Evolutionary conservation across 2,329 filamentous ascomycete species (phyloP), one percentile per base, ranked within the genome.

Genomic region (Colletotrichum chrysophilum): DNA sequence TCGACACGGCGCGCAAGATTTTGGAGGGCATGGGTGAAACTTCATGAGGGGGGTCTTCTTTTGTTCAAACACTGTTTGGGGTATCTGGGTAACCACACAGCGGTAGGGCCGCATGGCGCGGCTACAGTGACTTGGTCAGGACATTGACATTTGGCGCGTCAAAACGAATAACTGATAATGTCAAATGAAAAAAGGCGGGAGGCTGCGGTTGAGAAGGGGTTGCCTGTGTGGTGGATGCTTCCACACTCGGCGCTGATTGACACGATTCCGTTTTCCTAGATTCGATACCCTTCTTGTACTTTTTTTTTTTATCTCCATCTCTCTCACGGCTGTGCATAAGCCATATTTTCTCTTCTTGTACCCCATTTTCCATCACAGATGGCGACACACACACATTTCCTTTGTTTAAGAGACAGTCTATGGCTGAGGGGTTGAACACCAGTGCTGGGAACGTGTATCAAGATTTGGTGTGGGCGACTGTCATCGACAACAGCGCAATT

Each of bases 1-100:
- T 98, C 66, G 95, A 97, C 78, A 91, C 92, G 68, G 96, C 95
- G 7, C 91, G 93, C 75, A 89, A 91, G 68, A 90, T 95, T 5
- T 87, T 98, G 34, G 94, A 96, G 78, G 95, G 94, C 7, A 86
- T 92, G 75, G 89, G 93, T 77, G 88, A 66, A 65, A 75, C 71
- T 66, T 75, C 66, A 43, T 71, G 30, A 70, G 18, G 58, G 24
- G 34, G 24, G 61, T 75, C 61, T 75, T 70, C 38, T 65, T 76
- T 70, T 56, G 43, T 60, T 74, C 55, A 30, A 24, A 60, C 64
- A 14, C 60, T 32, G n/a, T 24, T 73, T 66, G 71, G 66, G 43
- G 24, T 32, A 48, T 66, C 48, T 34, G 18, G 73, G 52, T 36
- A n/a, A 24, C 60, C 30, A 65, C 30, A 32, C 26, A 64, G 21